These are phyloP conservation scores for Juglanconis oblonga DNA, from an alignment of 2,329 filamentous ascomycete species.

Conservation along the genomic window DNA sequence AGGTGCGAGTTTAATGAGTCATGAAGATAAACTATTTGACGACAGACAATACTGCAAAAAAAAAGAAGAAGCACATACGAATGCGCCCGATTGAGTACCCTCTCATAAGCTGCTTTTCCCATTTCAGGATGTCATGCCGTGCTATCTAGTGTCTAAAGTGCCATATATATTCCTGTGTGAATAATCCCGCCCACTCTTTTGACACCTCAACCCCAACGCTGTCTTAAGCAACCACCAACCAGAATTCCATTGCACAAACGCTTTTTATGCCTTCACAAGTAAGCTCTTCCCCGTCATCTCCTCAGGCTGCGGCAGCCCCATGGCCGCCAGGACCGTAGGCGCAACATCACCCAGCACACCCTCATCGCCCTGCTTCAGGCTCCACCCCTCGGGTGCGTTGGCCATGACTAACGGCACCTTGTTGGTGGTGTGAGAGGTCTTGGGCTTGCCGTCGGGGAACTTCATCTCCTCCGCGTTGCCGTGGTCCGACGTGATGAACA, in stretches of 20 bases:
- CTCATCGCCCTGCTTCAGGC: conserved; percentile 68
- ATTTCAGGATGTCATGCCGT: not conserved
- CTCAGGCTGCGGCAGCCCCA: conserved; percentile 86
- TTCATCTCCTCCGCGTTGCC: conserved; percentile 99
- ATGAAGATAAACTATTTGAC: no score
- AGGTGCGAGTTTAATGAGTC: no score
- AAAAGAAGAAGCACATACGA: no score
- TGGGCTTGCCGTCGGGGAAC: conserved; percentile 90
- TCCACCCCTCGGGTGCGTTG: conserved; percentile 89
- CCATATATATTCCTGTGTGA: not conserved
- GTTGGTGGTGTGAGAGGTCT: conserved; percentile 97
- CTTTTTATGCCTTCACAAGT: conserved; percentile 64
- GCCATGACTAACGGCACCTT: conserved; percentile 98
- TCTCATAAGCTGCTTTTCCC: no score
- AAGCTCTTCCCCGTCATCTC: conserved; percentile 90
- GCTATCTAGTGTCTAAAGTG: not conserved
- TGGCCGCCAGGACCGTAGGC: conserved; percentile 84
- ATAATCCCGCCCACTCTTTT: not conserved
- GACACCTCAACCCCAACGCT: not conserved
- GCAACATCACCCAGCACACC: conserved; percentile 97
- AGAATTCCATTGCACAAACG: not conserved
- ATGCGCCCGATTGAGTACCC: no score
- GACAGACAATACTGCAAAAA: no score
- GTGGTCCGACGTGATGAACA: conserved; percentile 96
- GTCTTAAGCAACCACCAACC: not conserved